phyloP scores from a whole-genome alignment of 345 rosid species.

The Raphanus raphanistrum region DNA sequence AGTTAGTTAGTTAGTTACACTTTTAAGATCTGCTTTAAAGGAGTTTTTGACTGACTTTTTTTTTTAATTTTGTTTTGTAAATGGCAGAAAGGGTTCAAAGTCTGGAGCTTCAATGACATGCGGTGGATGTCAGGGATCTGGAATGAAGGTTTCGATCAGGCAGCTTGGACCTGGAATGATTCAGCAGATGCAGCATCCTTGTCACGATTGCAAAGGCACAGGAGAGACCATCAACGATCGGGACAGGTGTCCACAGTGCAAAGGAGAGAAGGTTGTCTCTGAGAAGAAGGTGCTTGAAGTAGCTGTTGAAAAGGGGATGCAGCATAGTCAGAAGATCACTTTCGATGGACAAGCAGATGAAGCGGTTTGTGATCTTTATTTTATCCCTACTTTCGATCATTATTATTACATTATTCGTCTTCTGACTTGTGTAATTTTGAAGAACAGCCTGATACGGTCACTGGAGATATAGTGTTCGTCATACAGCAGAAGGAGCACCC shows the following conservation, averaged over 20 bases:
- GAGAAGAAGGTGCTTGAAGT: constrained; percentile 87
- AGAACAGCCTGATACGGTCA: constrained; percentile 75
- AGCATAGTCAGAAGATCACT: constrained; percentile 75
- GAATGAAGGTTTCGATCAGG: constrained; percentile 70
- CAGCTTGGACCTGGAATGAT: background rate
- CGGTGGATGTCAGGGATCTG: constrained; percentile 75
- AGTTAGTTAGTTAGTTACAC: constrained; percentile 57
- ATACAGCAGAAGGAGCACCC: constrained; percentile 92
- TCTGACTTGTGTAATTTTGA: too few relatives aligned
- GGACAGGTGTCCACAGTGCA: background rate
- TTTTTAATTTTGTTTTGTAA: background rate
- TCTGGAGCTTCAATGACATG: constrained; percentile 80
- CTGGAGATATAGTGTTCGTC: constrained; percentile 84
- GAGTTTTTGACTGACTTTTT: background rate
- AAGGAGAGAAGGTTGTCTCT: constrained; percentile 7
- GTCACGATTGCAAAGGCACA: background rate
- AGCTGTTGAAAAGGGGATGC: constrained; percentile 91
- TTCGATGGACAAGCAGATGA: constrained; percentile 94
- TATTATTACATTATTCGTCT: background rate
- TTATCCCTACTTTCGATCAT: background rate
- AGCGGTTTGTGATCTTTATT: constrained; percentile 47
- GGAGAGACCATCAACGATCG: background rate
- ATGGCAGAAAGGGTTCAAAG: constrained; percentile 80
- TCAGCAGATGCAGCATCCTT: background rate
- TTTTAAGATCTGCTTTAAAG: constrained; percentile 29